phyloP scores from a whole-genome alignment of 495 filamentous ascomycete genomes.

The Penicillium subrubescens region DNA sequence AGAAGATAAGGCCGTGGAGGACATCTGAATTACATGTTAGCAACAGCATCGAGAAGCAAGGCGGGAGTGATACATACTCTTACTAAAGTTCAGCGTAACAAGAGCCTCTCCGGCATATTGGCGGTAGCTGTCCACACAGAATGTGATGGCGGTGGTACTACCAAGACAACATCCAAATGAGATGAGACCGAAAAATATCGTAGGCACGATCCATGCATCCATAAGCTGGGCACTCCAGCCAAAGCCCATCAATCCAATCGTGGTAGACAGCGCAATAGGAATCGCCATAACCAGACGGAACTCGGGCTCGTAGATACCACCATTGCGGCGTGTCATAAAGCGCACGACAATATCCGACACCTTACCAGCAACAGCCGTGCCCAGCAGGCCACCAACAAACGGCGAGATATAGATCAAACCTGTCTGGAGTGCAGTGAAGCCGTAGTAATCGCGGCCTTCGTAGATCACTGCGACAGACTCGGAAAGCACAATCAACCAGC shows the following conservation, averaged over 20 bases:
- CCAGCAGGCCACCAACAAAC: constrained; percentile 85
- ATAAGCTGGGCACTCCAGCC: constrained; percentile 80
- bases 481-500: constrained; percentile 94
- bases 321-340: constrained; percentile 80
- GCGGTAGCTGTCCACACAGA: constrained; percentile 90
- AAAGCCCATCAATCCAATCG: constrained; percentile 88
- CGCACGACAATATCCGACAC: constrained; percentile 83
- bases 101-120: constrained; percentile 94
- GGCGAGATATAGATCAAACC: constrained; percentile 90
- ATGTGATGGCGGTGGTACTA: constrained; percentile 92
- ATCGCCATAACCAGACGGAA: constrained; percentile 91
- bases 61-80: constrained; percentile 57
- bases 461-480: constrained; percentile 82
- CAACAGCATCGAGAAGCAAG: neutral
- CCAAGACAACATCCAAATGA: constrained; percentile 93
- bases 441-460: constrained; percentile 63
- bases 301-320: constrained; percentile 93
- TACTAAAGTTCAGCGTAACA: constrained; percentile 92
- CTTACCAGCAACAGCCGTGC: constrained; percentile 87
- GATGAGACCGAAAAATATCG: constrained; percentile 87
- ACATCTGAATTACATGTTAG: constrained; percentile 54
- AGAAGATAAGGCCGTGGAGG: constrained; percentile 87
- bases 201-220: constrained; percentile 90
- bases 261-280: constrained; percentile 77
- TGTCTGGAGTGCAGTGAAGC: constrained; percentile 77